phyloP scores from a whole-genome alignment of 208 protist species.

The Novymonas esmeraldas region DNA sequence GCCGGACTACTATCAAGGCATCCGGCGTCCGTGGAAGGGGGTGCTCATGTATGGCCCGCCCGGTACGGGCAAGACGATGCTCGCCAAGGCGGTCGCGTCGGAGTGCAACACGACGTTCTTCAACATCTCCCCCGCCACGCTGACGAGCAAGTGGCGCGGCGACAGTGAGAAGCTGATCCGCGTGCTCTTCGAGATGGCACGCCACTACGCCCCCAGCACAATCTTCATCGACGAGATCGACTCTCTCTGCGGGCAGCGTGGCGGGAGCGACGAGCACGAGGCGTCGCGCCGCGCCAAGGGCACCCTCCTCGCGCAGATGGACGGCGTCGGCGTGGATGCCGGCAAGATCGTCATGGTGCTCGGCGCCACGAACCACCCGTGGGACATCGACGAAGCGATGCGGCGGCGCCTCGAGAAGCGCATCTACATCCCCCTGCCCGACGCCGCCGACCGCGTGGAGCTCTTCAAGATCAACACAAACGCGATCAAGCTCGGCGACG shows the following conservation, averaged over 20 bases:
- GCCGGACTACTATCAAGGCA: constrained; percentile 93
- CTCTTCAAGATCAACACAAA: constrained; percentile 86
- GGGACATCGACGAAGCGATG: constrained; percentile 94
- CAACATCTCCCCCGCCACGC: constrained; percentile 90
- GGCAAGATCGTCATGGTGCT: constrained; percentile 92
- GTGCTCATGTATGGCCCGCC: constrained; percentile 93
- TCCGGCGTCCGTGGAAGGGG: constrained; percentile 92
- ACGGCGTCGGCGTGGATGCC: constrained; percentile 81
- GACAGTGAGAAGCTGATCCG: constrained; percentile 95
- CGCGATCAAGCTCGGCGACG: constrained; percentile 63
- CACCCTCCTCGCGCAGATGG: constrained; percentile 98
- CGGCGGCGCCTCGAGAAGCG: constrained; percentile 92
- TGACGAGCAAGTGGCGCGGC: constrained; percentile 95
- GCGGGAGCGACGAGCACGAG: constrained; percentile 85
- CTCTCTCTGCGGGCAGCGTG: constrained; percentile 90
- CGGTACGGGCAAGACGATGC: constrained; percentile 95
- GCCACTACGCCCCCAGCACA: constrained; percentile 88
- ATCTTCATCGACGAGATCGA: constrained; percentile 98
- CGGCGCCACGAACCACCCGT: constrained; percentile 93
- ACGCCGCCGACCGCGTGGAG: constrained; percentile 71
- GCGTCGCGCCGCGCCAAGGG: constrained; percentile 98
- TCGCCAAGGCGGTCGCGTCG: constrained; percentile 93
- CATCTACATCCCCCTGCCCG: constrained; percentile 93
- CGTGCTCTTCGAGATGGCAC: constrained; percentile 93
- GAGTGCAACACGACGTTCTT: constrained; percentile 95